Percentiles rank a stretch among this genome's conserved stretches.
Evolutionary conservation across 2,329 filamentous ascomycete genomes (phyloP).

Genomic region (Juglanconis juglandina): DNA sequence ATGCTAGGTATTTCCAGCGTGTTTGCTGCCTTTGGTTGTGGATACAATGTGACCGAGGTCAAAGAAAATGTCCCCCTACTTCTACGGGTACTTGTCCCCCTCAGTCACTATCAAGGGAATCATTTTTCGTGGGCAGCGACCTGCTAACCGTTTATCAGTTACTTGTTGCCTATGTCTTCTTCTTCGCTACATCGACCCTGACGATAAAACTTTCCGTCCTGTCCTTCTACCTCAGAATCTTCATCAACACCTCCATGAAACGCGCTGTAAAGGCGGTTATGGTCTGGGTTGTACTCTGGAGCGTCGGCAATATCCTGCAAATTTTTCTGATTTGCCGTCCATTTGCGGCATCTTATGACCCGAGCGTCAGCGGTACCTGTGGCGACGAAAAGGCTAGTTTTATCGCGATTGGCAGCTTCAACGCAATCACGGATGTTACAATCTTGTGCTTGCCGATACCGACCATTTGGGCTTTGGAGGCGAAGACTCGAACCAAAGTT

Average conservation of each 20-base stretch:
- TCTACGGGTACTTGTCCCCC: not conserved
- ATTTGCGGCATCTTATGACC: not conserved
- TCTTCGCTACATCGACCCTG: slow-evolving; percentile 33
- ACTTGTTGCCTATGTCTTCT: slow-evolving; percentile 36
- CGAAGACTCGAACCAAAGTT: slow-evolving; percentile 1
- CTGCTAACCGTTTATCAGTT: slow-evolving; percentile 22
- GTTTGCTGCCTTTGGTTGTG: slow-evolving; percentile 23
- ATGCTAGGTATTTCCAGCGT: slow-evolving; percentile 27
- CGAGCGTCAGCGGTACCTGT: slow-evolving; percentile 20
- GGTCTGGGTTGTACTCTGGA: slow-evolving; percentile 25
- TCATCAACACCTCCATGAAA: slow-evolving; percentile 29
- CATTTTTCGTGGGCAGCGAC: not conserved
- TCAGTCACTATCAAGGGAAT: not conserved
- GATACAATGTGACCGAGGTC: slow-evolving; percentile 23
- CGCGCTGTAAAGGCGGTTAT: slow-evolving; percentile 28
- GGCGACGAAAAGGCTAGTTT: slow-evolving; percentile 26
- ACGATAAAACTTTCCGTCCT: slow-evolving; percentile 40
- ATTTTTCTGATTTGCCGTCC: slow-evolving; percentile 28
- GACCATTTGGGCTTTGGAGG: slow-evolving; percentile 37
- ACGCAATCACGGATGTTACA: slow-evolving; percentile 34
- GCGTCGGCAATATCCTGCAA: slow-evolving; percentile 24
- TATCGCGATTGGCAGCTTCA: slow-evolving; percentile 35
- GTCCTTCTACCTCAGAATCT: slow-evolving; percentile 39
- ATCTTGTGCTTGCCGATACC: slow-evolving; percentile 37
- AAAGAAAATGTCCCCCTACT: slow-evolving; percentile 19